Evolutionary conservation across 2,329 filamentous ascomycete genomes (phyloP).

Genomic region (Calonectria hongkongensis): DNA sequence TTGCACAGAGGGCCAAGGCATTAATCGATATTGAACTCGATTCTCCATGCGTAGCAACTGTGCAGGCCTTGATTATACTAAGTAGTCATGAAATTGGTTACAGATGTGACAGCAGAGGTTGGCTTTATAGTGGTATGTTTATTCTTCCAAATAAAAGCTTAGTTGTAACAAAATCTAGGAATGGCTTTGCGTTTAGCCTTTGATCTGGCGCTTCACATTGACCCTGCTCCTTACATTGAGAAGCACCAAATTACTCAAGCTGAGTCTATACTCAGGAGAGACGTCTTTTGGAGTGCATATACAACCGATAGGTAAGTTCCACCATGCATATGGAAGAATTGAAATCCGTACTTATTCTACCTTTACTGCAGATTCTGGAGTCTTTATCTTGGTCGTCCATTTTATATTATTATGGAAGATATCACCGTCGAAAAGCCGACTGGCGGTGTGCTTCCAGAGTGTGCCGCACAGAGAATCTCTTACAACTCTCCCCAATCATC

Average conservation of each 20-base stretch:
- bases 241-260: conserved; percentile 47
- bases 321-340: too few species aligned
- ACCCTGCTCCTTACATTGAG: conserved; percentile 50
- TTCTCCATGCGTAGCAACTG: conserved; percentile 50
- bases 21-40: conserved; percentile 54
- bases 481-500: conserved; percentile 39
- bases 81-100: conserved; percentile 54
- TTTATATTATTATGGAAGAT: conserved; percentile 52
- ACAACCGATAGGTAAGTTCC: conserved; percentile 53
- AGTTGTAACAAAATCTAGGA: conserved; percentile 52
- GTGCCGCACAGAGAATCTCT: conserved; percentile 36
- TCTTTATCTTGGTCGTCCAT: conserved; percentile 52
- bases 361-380: conserved; percentile 48
- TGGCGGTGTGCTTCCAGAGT: conserved; percentile 28
- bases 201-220: conserved; percentile 53
- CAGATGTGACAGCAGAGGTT: conserved; percentile 52
- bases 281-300: conserved; percentile 57
- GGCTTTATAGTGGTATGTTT: conserved; percentile 52
- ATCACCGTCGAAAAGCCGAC: conserved; percentile 49
- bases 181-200: conserved; percentile 54
- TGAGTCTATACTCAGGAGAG: conserved; percentile 53
- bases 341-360: conserved; percentile 19
- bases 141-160: neutral
- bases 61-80: conserved; percentile 52
- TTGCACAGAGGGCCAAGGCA: conserved; percentile 52